A percentile compares a stretch with the other conserved stretches of the same genome.
Conservation (phyloP, 345 rosid genomes). For the Brassica incana region DNA sequence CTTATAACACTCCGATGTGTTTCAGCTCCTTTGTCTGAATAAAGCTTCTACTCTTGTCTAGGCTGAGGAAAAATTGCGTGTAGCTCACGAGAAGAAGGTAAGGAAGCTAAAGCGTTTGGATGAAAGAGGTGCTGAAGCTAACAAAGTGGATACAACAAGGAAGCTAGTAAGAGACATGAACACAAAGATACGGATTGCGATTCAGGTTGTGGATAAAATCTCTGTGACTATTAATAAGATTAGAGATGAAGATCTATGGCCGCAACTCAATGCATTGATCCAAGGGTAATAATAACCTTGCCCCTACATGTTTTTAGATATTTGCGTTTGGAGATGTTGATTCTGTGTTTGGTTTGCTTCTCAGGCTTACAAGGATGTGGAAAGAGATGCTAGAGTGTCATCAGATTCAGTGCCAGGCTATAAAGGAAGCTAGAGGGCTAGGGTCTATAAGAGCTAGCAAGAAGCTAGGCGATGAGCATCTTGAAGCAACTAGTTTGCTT, state of each 20-base stretch:
- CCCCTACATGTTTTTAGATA: not conserved
- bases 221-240: constrained; percentile 83
- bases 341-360: not conserved
- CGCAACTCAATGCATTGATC: constrained; percentile 78
- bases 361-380: constrained; percentile 94
- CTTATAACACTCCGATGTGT: not conserved
- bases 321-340: constrained; percentile 4
- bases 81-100: constrained; percentile 69
- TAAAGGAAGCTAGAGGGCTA: constrained; percentile 67
- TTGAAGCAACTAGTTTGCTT: constrained; percentile 66
- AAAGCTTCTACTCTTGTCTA: constrained; percentile 30
- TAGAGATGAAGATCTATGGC: constrained; percentile 97
- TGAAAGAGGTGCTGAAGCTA: constrained; percentile 79
- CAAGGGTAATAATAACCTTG: constrained; percentile 58
- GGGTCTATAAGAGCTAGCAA: constrained; percentile 63
- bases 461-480: constrained; percentile 64
- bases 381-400: constrained; percentile 89
- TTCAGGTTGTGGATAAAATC: constrained; percentile 85
- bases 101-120: constrained; percentile 73
- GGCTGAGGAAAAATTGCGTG: constrained; percentile 94
- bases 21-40: not conserved
- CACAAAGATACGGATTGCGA: constrained; percentile 80
- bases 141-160: constrained; percentile 60
- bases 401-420: constrained; percentile 66
- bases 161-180: constrained; percentile 59